Evolutionary conservation across 108 stramenopile species (phyloP).

Genomic region (Schizochytrium sp.): DNA sequence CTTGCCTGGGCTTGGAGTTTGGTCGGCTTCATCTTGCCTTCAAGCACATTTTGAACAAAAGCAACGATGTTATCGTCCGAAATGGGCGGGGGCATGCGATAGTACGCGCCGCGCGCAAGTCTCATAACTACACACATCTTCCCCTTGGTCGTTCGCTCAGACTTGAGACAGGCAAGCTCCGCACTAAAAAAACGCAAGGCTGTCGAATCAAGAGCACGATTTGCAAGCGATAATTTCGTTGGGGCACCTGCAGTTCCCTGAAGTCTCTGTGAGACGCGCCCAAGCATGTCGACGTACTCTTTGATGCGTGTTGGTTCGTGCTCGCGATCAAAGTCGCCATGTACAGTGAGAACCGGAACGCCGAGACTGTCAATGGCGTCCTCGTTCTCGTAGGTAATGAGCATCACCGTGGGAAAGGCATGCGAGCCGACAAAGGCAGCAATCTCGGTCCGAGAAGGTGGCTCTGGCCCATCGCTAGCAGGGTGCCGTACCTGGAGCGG

Average conservation of each 20-base stretch:
- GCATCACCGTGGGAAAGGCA: not conserved
- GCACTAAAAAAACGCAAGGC: not conserved
- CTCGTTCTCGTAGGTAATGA: not conserved
- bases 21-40: not conserved
- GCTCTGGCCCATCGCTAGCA: not conserved
- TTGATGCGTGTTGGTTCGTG: not conserved
- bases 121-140: not conserved
- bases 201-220: not conserved
- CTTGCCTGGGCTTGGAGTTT: not conserved
- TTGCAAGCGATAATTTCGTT: not conserved
- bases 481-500: not conserved
- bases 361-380: not conserved
- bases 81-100: not conserved
- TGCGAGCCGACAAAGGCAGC: not conserved
- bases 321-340: not conserved
- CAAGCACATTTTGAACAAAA: not conserved
- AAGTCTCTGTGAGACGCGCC: not conserved
- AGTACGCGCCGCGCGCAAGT: not conserved
- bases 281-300: not conserved
- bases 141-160: not conserved
- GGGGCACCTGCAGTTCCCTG: not conserved
- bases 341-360: not conserved
- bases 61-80: not conserved
- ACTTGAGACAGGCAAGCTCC: not conserved
- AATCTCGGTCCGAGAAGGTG: not conserved